These are phyloP conservation scores for Puccinia hordei DNA, from an alignment of 1,284 basidiomycete species.

Conservation along the genomic window DNA sequence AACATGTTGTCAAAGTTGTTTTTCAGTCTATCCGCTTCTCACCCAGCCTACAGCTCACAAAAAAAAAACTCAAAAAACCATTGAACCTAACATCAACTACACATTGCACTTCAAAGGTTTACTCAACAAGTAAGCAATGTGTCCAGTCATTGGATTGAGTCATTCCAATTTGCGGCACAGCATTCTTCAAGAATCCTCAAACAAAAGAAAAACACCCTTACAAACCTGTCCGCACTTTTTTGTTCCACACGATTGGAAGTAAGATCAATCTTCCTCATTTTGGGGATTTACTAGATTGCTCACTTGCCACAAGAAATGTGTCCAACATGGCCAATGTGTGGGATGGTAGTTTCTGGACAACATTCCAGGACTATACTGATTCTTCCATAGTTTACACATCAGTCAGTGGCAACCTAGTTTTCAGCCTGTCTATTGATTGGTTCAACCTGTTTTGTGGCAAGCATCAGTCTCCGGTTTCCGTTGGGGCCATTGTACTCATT, in stretches of 20 bases:
- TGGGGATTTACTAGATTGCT: slow-evolving; percentile 20
- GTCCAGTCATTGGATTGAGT: slow-evolving; percentile 4
- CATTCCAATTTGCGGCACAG: not conserved
- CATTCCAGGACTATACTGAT: not conserved
- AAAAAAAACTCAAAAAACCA: not conserved
- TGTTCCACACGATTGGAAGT: slow-evolving; percentile 14
- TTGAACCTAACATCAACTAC: slow-evolving; percentile 2
- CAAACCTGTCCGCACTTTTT: slow-evolving; percentile 13
- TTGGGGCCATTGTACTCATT: slow-evolving; percentile 24
- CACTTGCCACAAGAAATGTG: not conserved
- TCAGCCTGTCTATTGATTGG: slow-evolving; percentile 27
- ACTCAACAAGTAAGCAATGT: slow-evolving; percentile 18
- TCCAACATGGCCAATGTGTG: not conserved
- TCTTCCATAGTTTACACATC: not conserved
- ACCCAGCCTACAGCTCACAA: slow-evolving; percentile 10
- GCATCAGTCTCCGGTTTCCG: slow-evolving; percentile 11
- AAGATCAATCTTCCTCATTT: slow-evolving; percentile 17
- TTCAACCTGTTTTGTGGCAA: slow-evolving; percentile 29
- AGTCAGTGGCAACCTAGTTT: slow-evolving; percentile 21
- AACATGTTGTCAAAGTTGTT: slow-evolving; percentile 6
- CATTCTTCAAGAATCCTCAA: slow-evolving; percentile 18
- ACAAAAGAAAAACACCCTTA: not conserved
- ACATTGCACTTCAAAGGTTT: slow-evolving; percentile 9
- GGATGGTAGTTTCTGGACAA: slow-evolving; percentile 28
- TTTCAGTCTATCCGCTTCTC: slow-evolving; percentile 13